These are phyloP conservation scores for Actinomucor elegans DNA, from an alignment of 371 early-diverging fungal genomes.

Conservation along the genomic window DNA sequence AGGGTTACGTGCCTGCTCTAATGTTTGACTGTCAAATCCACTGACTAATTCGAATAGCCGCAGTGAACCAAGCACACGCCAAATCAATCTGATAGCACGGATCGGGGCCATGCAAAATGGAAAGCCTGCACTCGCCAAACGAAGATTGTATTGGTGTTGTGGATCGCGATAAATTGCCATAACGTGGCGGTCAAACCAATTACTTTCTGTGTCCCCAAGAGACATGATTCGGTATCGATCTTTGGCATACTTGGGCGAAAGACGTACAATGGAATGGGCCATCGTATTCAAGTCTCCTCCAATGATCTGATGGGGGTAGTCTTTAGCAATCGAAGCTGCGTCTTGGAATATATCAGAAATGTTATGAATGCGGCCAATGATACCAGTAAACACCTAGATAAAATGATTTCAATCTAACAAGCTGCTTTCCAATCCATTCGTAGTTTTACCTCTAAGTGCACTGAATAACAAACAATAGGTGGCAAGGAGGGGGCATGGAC, in stretches of 20 bases:
- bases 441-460: conserved; percentile 68
- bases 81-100: conserved; percentile 10
- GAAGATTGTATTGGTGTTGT: conserved; percentile 24
- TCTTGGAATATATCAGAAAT: conserved; percentile 72
- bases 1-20: conserved; percentile 63
- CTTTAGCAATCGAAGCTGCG: conserved; percentile 34
- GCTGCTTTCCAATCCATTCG: neutral
- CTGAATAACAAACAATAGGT: conserved; percentile 60
- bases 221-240: conserved; percentile 69
- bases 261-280: conserved; percentile 76
- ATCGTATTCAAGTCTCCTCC: conserved; percentile 84
- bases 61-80: conserved; percentile 16
- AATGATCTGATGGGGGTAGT: conserved; percentile 66
- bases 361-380: conserved; percentile 63
- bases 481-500: conserved; percentile 47
- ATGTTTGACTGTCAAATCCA: conserved; percentile 51
- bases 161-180: conserved; percentile 26
- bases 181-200: conserved; percentile 69
- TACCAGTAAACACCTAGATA: conserved; percentile 69
- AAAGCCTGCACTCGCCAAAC: conserved; percentile 42
- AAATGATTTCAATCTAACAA: neutral
- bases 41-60: conserved; percentile 13
- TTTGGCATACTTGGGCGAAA: conserved; percentile 64
- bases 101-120: conserved; percentile 20
- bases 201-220: conserved; percentile 68